Evolutionary conservation across 129 eudicot species (phyloP).

Genomic region (Cynara cardunculus): DNA sequence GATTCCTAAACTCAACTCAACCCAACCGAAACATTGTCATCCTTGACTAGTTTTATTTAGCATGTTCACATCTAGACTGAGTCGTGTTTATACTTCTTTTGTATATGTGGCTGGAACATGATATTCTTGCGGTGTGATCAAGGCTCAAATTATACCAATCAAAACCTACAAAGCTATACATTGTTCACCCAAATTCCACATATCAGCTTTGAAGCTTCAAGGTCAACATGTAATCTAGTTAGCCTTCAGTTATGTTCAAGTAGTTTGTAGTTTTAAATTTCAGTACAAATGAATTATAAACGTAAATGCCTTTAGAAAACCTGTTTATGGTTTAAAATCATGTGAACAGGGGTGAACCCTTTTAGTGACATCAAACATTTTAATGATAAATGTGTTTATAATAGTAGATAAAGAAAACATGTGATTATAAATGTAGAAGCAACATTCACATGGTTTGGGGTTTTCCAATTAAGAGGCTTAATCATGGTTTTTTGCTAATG

Average conservation of each 20-base stretch:
- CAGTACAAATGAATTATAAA: background rate
- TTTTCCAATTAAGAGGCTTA: slow-evolving; percentile 15
- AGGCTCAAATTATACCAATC: background rate
- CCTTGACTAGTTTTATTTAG: background rate
- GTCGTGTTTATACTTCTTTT: background rate
- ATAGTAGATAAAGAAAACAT: background rate
- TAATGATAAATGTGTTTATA: background rate
- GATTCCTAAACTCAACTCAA: background rate
- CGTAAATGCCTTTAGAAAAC: background rate
- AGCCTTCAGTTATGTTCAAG: background rate
- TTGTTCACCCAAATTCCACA: background rate
- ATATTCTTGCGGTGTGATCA: background rate
- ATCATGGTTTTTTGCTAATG: slow-evolving; percentile 5
- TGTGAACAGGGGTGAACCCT: background rate
- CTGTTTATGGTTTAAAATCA: background rate
- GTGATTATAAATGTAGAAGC: slow-evolving; percentile 8
- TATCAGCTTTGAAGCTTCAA: background rate
- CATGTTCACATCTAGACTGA: background rate
- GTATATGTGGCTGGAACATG: background rate
- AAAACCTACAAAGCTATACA: background rate
- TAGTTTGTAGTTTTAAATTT: background rate
- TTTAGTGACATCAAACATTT: background rate
- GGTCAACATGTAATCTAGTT: background rate
- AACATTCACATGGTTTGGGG: slow-evolving; percentile 5
- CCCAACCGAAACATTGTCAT: background rate